These are phyloP conservation scores for Boletus putidus DNA, from an alignment of 1,284 basidiomycete species.

Conservation along the genomic window DNA sequence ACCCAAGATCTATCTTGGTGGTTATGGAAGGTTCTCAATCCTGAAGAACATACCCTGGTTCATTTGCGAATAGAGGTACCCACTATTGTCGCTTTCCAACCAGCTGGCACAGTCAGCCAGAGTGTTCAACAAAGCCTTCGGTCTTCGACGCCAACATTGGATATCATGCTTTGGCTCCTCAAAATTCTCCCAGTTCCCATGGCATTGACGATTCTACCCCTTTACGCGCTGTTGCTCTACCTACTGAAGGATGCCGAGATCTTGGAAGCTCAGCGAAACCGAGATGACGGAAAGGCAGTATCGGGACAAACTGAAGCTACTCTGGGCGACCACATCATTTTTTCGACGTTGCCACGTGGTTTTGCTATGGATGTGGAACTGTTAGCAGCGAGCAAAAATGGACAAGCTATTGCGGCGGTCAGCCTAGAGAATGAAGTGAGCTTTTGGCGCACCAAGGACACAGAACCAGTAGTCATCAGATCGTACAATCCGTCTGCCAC, in stretches of 20 bases:
- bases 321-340: conserved; percentile 53
- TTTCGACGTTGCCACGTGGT: conserved; percentile 72
- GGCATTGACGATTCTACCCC: conserved; percentile 66
- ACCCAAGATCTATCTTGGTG: conserved; percentile 54
- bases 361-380: conserved; percentile 82
- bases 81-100: conserved; percentile 68
- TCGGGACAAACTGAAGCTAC: conserved; percentile 39
- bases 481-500: conserved; percentile 41
- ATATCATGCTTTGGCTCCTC: conserved; percentile 67
- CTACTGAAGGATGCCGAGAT: conserved; percentile 90
- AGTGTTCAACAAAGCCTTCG: conserved; percentile 41
- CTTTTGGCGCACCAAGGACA: conserved; percentile 57
- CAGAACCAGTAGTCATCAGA: conserved; percentile 44
- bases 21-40: conserved; percentile 84
- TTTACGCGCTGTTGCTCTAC: conserved; percentile 85
- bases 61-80: conserved; percentile 82
- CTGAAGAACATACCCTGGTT: conserved; percentile 65
- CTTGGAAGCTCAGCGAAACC: conserved; percentile 79
- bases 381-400: conserved; percentile 68
- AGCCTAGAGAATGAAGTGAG: conserved; percentile 77
- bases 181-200: conserved; percentile 89
- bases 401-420: conserved; percentile 64
- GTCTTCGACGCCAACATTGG: conserved; percentile 50
- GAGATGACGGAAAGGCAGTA: conserved; percentile 45
- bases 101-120: conserved; percentile 36